Evolutionary conservation across 352 stramenopile species (phyloP).

Genomic region (Blastocystis sp.): DNA sequence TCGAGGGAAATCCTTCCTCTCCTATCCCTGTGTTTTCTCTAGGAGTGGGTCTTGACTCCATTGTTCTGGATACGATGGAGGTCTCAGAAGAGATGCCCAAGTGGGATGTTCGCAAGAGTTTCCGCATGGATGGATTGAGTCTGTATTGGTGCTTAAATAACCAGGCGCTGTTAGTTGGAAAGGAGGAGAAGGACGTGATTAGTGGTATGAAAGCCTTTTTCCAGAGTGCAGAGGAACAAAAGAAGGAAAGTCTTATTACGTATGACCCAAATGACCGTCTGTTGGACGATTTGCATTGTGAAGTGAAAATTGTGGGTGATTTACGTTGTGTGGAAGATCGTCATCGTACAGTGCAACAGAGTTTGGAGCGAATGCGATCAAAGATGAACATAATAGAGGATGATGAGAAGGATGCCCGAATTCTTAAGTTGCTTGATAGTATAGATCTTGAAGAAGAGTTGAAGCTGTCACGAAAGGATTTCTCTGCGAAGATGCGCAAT

Average conservation of each 20-base stretch:
- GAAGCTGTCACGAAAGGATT: neutral
- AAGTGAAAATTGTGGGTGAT: slow-evolving; percentile 28
- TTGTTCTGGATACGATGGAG: slow-evolving; percentile 22
- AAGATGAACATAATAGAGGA: neutral
- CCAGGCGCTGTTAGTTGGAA: neutral
- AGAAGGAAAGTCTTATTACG: neutral
- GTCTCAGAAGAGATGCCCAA: neutral
- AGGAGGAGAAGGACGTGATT: neutral
- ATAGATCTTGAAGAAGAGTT: neutral
- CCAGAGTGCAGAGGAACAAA: neutral
- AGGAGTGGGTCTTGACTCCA: neutral
- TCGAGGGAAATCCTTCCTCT: slow-evolving; percentile 31
- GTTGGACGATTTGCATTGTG: slow-evolving; percentile 20
- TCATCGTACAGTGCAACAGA: neutral
- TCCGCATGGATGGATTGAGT: slow-evolving; percentile 4
- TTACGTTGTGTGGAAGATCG: slow-evolving; percentile 18
- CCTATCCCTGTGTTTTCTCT: slow-evolving; percentile 44
- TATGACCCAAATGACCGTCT: slow-evolving; percentile 32
- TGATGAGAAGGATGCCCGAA: neutral
- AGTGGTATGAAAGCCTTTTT: slow-evolving; percentile 23
- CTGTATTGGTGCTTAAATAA: slow-evolving; percentile 51
- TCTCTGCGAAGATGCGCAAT: neutral
- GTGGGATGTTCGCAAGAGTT: slow-evolving; percentile 18
- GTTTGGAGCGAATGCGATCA: neutral
- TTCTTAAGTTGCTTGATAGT: neutral